Percentiles rank a stretch among this genome's conserved stretches.
Conservation (phyloP, 768 basidiomycete species). For the Hirschioporus abietinus region DNA sequence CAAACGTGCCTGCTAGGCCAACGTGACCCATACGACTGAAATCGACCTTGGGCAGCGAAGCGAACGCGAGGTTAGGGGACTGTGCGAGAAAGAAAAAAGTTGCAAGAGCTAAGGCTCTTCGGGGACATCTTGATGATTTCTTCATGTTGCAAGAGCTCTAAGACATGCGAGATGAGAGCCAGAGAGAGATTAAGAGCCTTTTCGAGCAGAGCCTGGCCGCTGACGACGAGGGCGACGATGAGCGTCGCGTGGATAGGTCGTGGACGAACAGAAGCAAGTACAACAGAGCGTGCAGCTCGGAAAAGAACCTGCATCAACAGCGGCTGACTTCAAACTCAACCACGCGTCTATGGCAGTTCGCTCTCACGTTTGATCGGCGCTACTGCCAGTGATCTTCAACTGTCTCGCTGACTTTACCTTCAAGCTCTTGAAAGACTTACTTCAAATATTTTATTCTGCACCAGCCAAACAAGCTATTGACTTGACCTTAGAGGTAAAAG, state of each 20-base stretch:
- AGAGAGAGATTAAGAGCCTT: not conserved
- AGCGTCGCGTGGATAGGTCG: not conserved
- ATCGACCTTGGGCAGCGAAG: constrained; percentile 54
- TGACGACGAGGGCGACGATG: not conserved
- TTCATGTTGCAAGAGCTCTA: not conserved
- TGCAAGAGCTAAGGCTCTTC: not conserved
- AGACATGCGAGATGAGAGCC: not conserved
- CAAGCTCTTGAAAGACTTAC: not conserved
- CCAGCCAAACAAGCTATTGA: not conserved
- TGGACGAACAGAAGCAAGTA: not conserved
- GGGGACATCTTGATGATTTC: constrained; percentile 3
- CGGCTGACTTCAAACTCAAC: not conserved
- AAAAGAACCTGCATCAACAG: not conserved
- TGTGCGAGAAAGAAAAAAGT: not conserved
- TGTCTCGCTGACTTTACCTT: not conserved
- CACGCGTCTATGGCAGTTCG: not conserved
- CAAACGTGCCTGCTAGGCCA: constrained; percentile 82
- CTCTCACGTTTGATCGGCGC: not conserved
- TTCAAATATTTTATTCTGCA: not conserved
- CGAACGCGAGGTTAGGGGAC: constrained; percentile 18
- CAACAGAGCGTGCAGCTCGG: not conserved
- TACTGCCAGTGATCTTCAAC: not conserved
- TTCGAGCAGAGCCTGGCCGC: not conserved
- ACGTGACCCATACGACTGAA: constrained; percentile 87
- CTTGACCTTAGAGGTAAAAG: not conserved